phyloP scores from a whole-genome alignment of 495 filamentous ascomycete species.

The Podospora fimiseda region DNA sequence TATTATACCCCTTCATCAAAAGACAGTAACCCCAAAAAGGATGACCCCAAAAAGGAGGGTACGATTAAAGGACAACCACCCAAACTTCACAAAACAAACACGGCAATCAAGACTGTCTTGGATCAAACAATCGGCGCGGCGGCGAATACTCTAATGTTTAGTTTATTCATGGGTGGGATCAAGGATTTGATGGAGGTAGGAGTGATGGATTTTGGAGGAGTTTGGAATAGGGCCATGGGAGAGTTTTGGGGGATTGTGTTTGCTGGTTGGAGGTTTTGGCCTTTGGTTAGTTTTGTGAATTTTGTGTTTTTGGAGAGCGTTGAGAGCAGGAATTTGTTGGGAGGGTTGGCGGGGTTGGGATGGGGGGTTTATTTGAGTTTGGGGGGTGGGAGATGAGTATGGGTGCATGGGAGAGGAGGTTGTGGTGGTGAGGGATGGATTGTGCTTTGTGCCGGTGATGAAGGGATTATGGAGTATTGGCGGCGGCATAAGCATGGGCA shows the following conservation, averaged over 20 bases:
- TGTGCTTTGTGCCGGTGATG: too few relatives aligned
- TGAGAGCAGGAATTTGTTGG: slow-evolving; percentile 68
- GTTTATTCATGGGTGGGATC: slow-evolving; percentile 37
- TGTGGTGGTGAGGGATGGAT: background rate
- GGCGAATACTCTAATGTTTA: slow-evolving; percentile 73
- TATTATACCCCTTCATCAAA: slow-evolving; percentile 38
- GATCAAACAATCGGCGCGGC: slow-evolving; percentile 75
- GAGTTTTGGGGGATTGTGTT: slow-evolving; percentile 66
- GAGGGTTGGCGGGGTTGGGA: slow-evolving; percentile 68
- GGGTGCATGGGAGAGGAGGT: slow-evolving; percentile 11
- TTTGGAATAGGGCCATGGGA: slow-evolving; percentile 30
- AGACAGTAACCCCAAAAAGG: slow-evolving; percentile 33
- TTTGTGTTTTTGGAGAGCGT: slow-evolving; percentile 72
- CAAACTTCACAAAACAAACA: slow-evolving; percentile 63
- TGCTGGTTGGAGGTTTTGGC: slow-evolving; percentile 79
- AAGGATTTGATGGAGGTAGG: too few relatives aligned
- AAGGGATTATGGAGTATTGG: too few relatives aligned
- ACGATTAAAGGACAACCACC: slow-evolving; percentile 39
- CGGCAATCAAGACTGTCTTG: slow-evolving; percentile 69
- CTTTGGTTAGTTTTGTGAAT: slow-evolving; percentile 69
- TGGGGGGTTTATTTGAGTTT: slow-evolving; percentile 89
- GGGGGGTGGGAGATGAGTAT: slow-evolving; percentile 33
- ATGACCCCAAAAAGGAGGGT: too few relatives aligned
- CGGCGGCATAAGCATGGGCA: too few relatives aligned
- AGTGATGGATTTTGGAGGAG: slow-evolving; percentile 26